Evolutionary conservation across 805 yeast species (phyloP).

Genomic region (Zygosaccharomyces kombuchaensis): DNA sequence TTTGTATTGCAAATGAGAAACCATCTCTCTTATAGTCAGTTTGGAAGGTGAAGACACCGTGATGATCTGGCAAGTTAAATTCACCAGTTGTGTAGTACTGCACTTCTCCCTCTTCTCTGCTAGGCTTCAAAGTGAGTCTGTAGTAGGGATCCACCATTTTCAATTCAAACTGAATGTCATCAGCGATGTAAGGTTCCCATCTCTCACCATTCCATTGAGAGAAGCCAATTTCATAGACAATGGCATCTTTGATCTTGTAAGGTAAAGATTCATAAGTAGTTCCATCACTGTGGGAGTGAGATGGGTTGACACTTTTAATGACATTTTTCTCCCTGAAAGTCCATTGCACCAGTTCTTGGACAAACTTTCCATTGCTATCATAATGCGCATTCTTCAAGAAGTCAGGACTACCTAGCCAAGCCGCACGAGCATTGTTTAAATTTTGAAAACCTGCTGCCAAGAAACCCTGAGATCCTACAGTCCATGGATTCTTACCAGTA

Average conservation of each 20-base stretch:
- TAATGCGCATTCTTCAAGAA: constrained; percentile 44
- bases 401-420: constrained; percentile 73
- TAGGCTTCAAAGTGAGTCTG: constrained; percentile 57
- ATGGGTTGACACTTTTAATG: constrained; percentile 49
- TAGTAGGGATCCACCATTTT: constrained; percentile 94
- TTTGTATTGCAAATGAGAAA: constrained; percentile 58
- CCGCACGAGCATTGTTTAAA: constrained; percentile 66
- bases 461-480: constrained; percentile 74
- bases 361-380: constrained; percentile 36
- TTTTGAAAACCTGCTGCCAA: constrained; percentile 77
- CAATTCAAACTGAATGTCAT: constrained; percentile 76
- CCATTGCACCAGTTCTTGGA: constrained; percentile 59
- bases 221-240: constrained; percentile 48
- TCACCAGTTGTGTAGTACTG: constrained; percentile 49
- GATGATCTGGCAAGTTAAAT: constrained; percentile 87
- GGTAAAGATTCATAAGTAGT: constrained; percentile 40
- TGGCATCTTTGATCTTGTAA: constrained; percentile 74
- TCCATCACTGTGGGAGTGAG: constrained; percentile 49
- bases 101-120: constrained; percentile 38
- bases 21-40: constrained; percentile 79
- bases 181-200: constrained; percentile 68
- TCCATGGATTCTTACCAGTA: constrained; percentile 58
- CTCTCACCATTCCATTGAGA: constrained; percentile 46
- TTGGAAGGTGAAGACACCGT: constrained; percentile 89
- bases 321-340: constrained; percentile 65